Percentiles rank a stretch among this genome's conserved stretches.
Evolutionary conservation across 306 rosid species (phyloP).

Genomic region (Neltuma alba): DNA sequence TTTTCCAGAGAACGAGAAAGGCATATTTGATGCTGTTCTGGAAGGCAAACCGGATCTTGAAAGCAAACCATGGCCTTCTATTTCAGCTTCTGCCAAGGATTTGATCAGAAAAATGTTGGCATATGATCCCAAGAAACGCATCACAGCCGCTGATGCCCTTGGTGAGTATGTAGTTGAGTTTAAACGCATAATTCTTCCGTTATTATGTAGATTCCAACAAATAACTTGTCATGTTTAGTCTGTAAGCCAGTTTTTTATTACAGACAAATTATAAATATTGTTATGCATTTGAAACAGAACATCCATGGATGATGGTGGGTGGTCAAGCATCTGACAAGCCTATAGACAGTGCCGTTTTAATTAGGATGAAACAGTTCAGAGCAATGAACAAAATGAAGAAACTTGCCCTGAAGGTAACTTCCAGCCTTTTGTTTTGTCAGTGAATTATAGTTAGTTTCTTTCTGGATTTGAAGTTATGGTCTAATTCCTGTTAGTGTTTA

Average conservation of each 20-base stretch:
- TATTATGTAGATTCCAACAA: neutral
- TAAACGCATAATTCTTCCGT: neutral
- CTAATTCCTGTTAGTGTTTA: neutral
- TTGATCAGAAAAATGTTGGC: slow-evolving; percentile 72
- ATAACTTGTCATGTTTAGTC: slow-evolving; percentile 3
- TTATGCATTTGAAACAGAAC: slow-evolving; percentile 59
- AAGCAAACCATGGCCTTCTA: slow-evolving; percentile 84
- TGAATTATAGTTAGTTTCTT: neutral
- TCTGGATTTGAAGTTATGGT: neutral
- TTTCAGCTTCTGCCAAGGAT: slow-evolving; percentile 86
- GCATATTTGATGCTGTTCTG: slow-evolving; percentile 56
- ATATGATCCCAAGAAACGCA: slow-evolving; percentile 68
- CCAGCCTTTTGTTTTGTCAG: neutral
- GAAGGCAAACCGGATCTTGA: slow-evolving; percentile 63
- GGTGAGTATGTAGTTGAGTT: slow-evolving; percentile 47
- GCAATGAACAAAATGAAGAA: slow-evolving; percentile 97
- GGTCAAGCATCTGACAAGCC: slow-evolving; percentile 76
- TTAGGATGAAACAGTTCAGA: slow-evolving; percentile 91
- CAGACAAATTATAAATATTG: slow-evolving; percentile 13
- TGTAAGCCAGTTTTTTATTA: neutral
- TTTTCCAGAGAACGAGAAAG: slow-evolving; percentile 68
- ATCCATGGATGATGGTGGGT: slow-evolving; percentile 86
- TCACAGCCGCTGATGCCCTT: slow-evolving; percentile 81
- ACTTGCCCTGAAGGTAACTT: slow-evolving; percentile 70
- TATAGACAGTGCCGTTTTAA: slow-evolving; percentile 81